Base-by-base conservation (phyloP, 2,329 filamentous ascomycete genomes). In the Knufia petricola region DNA sequence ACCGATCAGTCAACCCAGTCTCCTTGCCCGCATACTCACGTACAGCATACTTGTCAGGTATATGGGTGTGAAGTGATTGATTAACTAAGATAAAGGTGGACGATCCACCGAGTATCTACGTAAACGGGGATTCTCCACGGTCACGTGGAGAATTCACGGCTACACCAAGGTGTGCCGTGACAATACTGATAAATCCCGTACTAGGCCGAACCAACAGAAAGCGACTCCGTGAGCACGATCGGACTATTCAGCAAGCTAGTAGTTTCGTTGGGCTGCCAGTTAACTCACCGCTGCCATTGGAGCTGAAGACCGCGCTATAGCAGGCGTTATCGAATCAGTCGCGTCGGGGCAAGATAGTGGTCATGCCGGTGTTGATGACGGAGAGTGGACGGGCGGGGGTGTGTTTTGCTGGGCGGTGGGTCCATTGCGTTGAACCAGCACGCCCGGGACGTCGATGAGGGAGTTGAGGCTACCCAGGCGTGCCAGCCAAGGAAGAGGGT, bases 221-320 rank as follows among this genome's bases (percentile, higher is more conserved):
- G 73, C 2, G 74, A 74, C 45, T 76, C 78, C 2, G 79, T 83
- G 46, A 83, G 67, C 46, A 81, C 60, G 49, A 83, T 75, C 2
- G 79, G 80, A 2, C 74, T 77, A 47, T 74, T 71, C 2, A 81
- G 62, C 3, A 79, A 66, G 0, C 79, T 78, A 0, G 77, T 78
- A 0, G 77, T 77, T 60, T 83, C 79, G 13, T 77, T 70, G 51
- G 76, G 8, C 67, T 68, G 2, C 78, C 78, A 0, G 79, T 82
- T 66, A 82, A 67, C 61, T 82, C 78, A 36, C 80, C 79, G 39
- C 73, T 74, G 48, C 79, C 79, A 55, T 83, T 83, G 66, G 83
- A 81, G 52, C 73, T 71, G 63, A 81, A 81, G 41, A 66, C 61
- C 8, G 66, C 67, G 1, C 68, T 66, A 48, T 68, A 69, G 50